Conservation (phyloP, 2,329 filamentous ascomycete genomes). For the Cladophialophora bantiana region DNA sequence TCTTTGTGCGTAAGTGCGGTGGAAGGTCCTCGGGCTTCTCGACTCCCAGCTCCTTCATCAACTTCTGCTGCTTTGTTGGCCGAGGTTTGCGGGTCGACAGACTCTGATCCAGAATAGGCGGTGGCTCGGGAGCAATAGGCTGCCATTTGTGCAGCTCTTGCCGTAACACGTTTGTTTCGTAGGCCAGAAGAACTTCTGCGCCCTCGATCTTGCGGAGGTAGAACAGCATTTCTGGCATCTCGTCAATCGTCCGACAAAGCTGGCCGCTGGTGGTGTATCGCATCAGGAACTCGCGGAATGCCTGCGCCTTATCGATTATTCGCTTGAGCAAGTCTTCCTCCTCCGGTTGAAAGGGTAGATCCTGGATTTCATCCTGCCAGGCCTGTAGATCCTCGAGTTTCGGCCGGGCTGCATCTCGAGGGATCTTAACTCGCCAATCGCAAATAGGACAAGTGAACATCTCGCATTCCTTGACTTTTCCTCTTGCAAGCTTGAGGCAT, state of each 20-base stretch:
- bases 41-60: slow-evolving; percentile 86
- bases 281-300: slow-evolving; percentile 82
- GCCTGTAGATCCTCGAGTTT: slow-evolving; percentile 87
- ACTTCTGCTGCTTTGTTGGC: slow-evolving; percentile 95
- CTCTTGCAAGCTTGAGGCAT: slow-evolving; percentile 94
- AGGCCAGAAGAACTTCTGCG: slow-evolving; percentile 87
- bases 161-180: slow-evolving; percentile 97
- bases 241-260: slow-evolving; percentile 76
- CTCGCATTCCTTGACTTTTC: slow-evolving; percentile 97
- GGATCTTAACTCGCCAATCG: slow-evolving; percentile 96
- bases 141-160: slow-evolving; percentile 95
- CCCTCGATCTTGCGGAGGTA: slow-evolving; percentile 97
- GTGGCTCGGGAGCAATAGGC: slow-evolving; percentile 83
- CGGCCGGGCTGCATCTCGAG: slow-evolving; percentile 90
- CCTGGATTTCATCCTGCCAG: slow-evolving; percentile 82
- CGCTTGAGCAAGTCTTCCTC: slow-evolving; percentile 86
- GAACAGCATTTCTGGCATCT: slow-evolving; percentile 89
- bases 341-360: slow-evolving; percentile 90
- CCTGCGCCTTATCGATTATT: slow-evolving; percentile 83
- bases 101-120: slow-evolving; percentile 84
- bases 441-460: slow-evolving; percentile 99
- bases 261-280: slow-evolving; percentile 77
- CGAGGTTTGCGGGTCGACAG: slow-evolving; percentile 93
- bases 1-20: slow-evolving; percentile 79
- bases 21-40: slow-evolving; percentile 91